Evolutionary conservation across 2,329 filamentous ascomycete species (phyloP).

Genomic region (Alternaria sp.): DNA sequence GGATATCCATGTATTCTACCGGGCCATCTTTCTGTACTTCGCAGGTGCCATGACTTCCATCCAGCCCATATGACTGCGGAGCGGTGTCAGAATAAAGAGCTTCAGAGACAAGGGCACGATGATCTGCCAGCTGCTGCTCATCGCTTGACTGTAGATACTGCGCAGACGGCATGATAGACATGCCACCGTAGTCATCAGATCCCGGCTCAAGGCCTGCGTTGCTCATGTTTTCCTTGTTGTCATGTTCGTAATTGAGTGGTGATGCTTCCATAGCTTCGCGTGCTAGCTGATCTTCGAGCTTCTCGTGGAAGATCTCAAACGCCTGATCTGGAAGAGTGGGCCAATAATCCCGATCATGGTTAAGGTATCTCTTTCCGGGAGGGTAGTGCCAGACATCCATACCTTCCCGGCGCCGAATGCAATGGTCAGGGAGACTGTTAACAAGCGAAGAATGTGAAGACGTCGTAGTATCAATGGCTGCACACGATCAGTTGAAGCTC

Average conservation of each 20-base stretch:
- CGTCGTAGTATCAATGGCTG: background rate
- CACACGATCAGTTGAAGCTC: conserved; percentile 5
- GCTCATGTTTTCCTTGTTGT: conserved; percentile 33
- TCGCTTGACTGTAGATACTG: conserved; percentile 20
- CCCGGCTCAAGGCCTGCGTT: conserved; percentile 6
- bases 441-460: background rate
- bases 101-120: conserved; percentile 13
- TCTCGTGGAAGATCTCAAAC: conserved; percentile 29
- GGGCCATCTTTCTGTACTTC: background rate
- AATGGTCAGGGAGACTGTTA: background rate
- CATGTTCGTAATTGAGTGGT: conserved; percentile 30
- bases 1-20: conserved; percentile 15
- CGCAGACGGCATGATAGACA: conserved; percentile 28
- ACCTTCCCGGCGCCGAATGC: conserved; percentile 5
- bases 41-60: conserved; percentile 14
- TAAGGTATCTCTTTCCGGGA: conserved; percentile 13
- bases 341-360: conserved; percentile 18
- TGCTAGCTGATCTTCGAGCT: conserved; percentile 29
- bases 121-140: conserved; percentile 1
- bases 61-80: conserved; percentile 25
- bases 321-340: conserved; percentile 15
- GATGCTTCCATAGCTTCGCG: conserved; percentile 27
- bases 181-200: conserved; percentile 8
- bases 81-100: conserved; percentile 17
- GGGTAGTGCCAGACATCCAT: conserved; percentile 12